Evolutionary conservation across 31 red algal species (phyloP), one percentile per base, ranked within the genome.

Genomic region (Porphyra umbilicalis): DNA sequence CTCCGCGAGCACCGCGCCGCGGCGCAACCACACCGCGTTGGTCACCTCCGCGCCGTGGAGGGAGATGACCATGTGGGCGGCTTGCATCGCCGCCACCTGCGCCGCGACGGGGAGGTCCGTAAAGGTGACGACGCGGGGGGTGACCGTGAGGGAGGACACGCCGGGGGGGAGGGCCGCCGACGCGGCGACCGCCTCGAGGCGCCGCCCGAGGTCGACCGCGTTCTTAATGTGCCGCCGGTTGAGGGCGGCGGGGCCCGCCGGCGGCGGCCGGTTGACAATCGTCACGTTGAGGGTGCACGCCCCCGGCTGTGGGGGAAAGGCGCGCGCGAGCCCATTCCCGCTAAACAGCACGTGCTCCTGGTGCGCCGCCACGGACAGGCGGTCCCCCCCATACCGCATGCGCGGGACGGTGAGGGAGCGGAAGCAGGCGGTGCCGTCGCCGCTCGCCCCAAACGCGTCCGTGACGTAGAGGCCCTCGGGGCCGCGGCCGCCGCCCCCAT

Each of bases 21-120:
- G 80, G 33, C 80, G 39, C 6, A 82, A 15, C 29, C 25, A 82
- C 16, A 82, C n/a, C 29, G 35, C 57, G 20, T 82, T 82, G 16
- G 80, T 82, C 32, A 82, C 32, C 35, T 39, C 80, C 35, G 80
- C 80, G 80, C 80, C 80, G 80, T 82, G 80, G 33, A 82, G 34
- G 10, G 42, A 71, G 0, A 82, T 31, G 15, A 82, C 36, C 34
- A 82, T 7, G 80, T 82, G 34, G 16, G 80, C 18, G 15, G 32
- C 29, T 30, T 82, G 39, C 80, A 82, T 82, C 39, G 80, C 31
- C 36, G 33, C 33, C 33, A 82, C 35, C 33, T 82, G 80, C 39
- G 71, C 80, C 36, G 39, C 80, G 36, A 82, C 33, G 13, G 80
- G 8, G 20, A 71, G 18, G 25, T 71, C 57, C 13, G 20, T n/a